Evolutionary conservation across 495 filamentous ascomycete species (phyloP).

Genomic region (Lasiosphaeria hispida): DNA sequence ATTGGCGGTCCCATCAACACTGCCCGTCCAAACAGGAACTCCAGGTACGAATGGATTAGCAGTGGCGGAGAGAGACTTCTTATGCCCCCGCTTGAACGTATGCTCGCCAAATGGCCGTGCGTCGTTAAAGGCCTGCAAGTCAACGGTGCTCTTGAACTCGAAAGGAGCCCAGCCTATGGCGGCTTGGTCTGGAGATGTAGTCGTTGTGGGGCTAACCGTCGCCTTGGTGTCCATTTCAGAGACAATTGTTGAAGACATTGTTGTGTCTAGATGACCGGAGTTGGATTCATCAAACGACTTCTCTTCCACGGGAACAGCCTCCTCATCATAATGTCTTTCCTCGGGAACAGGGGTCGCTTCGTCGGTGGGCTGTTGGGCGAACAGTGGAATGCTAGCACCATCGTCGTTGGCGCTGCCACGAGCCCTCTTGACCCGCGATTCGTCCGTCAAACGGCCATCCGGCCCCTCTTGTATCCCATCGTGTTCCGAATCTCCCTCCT

Average conservation of each 20-base stretch:
- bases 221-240: conserved; percentile 49
- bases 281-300: conserved; percentile 49
- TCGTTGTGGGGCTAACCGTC: conserved; percentile 45
- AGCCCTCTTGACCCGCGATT: conserved; percentile 69
- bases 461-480: conserved; percentile 46
- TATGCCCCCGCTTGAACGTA: conserved; percentile 43
- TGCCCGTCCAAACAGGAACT: conserved; percentile 40
- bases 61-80: conserved; percentile 63
- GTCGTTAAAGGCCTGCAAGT: conserved; percentile 42
- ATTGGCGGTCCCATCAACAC: conserved; percentile 41
- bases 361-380: conserved; percentile 50
- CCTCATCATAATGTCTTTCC: conserved; percentile 22
- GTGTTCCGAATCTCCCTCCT: conserved; percentile 41
- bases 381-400: conserved; percentile 66
- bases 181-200: conserved; percentile 37
- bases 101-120: conserved; percentile 40
- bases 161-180: conserved; percentile 42
- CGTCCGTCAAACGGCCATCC: conserved; percentile 52
- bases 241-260: conserved; percentile 43
- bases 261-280: conserved; percentile 36
- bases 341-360: conserved; percentile 30
- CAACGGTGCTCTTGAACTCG: conserved; percentile 39
- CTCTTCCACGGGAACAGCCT: conserved; percentile 28
- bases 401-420: conserved; percentile 53
- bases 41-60: conserved; percentile 66